phyloP scores from a whole-genome alignment of 192 early-diverging fungal species.

The Coemansia sp. region DNA sequence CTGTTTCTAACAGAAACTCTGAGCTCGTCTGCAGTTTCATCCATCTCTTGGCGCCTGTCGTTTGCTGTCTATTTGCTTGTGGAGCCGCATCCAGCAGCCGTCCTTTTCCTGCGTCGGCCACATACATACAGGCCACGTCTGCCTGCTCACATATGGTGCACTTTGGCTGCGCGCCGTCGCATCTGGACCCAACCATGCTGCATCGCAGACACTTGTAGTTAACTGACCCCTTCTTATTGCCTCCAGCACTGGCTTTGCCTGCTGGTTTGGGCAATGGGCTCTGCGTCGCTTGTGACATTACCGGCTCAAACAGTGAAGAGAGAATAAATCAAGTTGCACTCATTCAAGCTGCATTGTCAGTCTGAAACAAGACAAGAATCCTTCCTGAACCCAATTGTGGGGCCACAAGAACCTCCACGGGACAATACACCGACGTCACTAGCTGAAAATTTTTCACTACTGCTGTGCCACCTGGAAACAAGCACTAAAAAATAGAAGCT shows the following conservation, averaged over 20 bases:
- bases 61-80: background rate
- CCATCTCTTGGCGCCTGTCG: conserved; percentile 9
- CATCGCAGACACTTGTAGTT: conserved; percentile 32
- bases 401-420: background rate
- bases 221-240: background rate
- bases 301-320: too few species aligned
- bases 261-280: background rate
- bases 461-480: background rate
- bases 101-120: conserved; percentile 15
- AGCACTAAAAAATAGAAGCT: background rate
- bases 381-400: background rate
- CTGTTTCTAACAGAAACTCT: conserved; percentile 28
- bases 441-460: background rate
- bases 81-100: conserved; percentile 18
- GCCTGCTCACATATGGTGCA: conserved; percentile 20
- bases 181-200: conserved; percentile 17
- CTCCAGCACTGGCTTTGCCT: background rate
- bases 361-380: too few species aligned
- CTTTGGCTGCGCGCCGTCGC: conserved; percentile 2
- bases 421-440: background rate
- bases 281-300: conserved; percentile 1
- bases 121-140: conserved; percentile 17
- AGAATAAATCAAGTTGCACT: too few species aligned
- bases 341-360: too few species aligned
- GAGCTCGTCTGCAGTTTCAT: conserved; percentile 6